Percentiles rank a stretch among this genome's conserved stretches.
Evolutionary conservation across 1,284 basidiomycete species (phyloP).

Genomic region (Boletus calvinii): DNA sequence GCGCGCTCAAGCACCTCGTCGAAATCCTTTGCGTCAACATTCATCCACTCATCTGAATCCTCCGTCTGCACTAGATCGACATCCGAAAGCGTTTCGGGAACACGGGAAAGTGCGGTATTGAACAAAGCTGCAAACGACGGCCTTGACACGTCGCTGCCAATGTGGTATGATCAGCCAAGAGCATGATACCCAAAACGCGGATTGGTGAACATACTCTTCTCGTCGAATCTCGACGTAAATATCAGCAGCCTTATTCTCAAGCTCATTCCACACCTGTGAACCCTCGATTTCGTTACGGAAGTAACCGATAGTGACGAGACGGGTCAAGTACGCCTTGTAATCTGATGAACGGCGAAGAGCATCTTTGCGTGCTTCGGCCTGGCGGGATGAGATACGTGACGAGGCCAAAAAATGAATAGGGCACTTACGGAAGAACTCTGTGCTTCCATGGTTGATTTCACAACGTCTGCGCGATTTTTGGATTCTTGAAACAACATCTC

Average conservation of each 20-base stretch:
- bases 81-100: constrained; percentile 24
- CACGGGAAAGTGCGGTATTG: constrained; percentile 56
- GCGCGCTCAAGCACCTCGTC: constrained; percentile 55
- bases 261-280: constrained; percentile 69
- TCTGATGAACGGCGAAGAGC: constrained; percentile 62
- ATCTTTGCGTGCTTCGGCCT: constrained; percentile 65
- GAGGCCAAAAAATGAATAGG: neutral
- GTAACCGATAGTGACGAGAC: constrained; percentile 63
- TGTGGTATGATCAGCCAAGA: constrained; percentile 5
- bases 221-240: constrained; percentile 64
- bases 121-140: constrained; percentile 75
- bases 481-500: constrained; percentile 91
- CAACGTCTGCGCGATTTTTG: constrained; percentile 47
- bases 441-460: constrained; percentile 39
- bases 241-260: constrained; percentile 68
- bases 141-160: constrained; percentile 52
- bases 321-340: constrained; percentile 67
- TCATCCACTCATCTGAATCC: constrained; percentile 74
- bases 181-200: neutral
- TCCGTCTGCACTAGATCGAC: constrained; percentile 39
- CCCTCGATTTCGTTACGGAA: constrained; percentile 77
- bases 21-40: constrained; percentile 61
- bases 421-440: constrained; percentile 49
- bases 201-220: constrained; percentile 55
- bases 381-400: neutral